These are phyloP conservation scores for Psidium friedrichsthalianum DNA, from an alignment of 345 rosid genomes.

Conservation along the genomic window DNA sequence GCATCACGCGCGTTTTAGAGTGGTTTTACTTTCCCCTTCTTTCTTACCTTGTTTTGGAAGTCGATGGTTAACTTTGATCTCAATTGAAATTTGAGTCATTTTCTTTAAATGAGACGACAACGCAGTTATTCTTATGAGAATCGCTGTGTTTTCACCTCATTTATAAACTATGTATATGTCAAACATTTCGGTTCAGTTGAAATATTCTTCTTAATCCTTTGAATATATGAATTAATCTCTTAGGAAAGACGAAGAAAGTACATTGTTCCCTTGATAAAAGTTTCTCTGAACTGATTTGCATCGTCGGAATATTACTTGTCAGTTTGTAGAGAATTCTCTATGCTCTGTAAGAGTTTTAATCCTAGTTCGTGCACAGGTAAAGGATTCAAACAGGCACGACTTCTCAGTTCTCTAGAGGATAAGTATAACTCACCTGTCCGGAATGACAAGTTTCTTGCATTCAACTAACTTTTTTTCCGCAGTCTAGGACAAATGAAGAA, in stretches of 20 bases:
- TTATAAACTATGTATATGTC: neutral
- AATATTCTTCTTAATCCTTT: neutral
- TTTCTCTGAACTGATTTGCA: neutral
- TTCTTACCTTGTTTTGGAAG: neutral
- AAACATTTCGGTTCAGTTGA: neutral
- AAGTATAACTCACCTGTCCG: neutral
- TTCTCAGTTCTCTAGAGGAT: neutral
- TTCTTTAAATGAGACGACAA: neutral
- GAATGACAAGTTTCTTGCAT: neutral
- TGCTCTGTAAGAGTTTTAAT: neutral
- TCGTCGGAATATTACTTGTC: neutral
- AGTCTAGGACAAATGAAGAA: neutral
- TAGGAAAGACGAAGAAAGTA: neutral
- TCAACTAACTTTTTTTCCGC: neutral
- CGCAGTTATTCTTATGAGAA: neutral
- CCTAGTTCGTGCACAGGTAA: neutral
- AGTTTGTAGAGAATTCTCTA: neutral
- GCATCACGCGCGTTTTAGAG: neutral
- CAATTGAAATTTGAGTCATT: neutral
- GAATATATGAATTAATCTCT: neutral
- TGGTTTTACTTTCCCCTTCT: neutral
- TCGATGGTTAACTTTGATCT: neutral
- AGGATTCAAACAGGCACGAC: neutral
- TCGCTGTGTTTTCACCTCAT: neutral
- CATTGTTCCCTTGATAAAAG: neutral